Base-by-base conservation (phyloP, 768 basidiomycete species). In the Candolleomyces efflorescens region DNA sequence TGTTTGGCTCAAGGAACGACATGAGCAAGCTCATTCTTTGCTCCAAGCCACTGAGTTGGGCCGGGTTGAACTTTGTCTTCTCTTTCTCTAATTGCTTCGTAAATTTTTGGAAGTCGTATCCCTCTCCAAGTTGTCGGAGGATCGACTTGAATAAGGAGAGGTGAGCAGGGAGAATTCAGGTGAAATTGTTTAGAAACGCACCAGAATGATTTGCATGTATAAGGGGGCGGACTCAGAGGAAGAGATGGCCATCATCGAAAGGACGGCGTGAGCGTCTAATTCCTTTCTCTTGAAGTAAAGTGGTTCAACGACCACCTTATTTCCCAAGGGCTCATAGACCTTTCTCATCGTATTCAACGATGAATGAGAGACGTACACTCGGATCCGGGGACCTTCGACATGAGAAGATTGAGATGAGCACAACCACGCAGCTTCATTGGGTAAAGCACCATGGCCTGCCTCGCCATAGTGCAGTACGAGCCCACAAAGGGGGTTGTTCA, bases 221-320 rank as follows among this genome's bases (percentile, higher is more conserved):
- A 90, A 66, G 0, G 88, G 89, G 0, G 85, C 81, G 0, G 76
- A 73, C 1, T 86, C 84, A 0, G 83, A 81, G 0, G 82, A 80
- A 0, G 78, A 82, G 0, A 89, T 74, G 0, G 86, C 83, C 89
- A 90, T 90, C 83, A 90, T 85, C 0, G 86, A 86, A 32, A 89
- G 62, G 57, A 90, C 84, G 0, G 87, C 85, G 17, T 83, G 71
- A 0, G 85, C 84, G 65, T 89, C 88, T 0, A 89, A 75, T 56
- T 90, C 89, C 4, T 76, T 70, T 59, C 83, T 80, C 3, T 75
- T 71, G 53, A 90, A 80, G 0, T 76, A 65, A 12, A 90, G 65
- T 0, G 86, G 83, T 52, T 81, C 74, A 0, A 90, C 83, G 0
- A 58, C 69, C 4, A 89, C 73, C 26, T 75, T 71, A 0, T 63